A percentile compares a stretch with the other conserved stretches of the same genome.
phyloP scores from a whole-genome alignment of 2,329 filamentous ascomycete species.

The Leptodontidium sp. region DNA sequence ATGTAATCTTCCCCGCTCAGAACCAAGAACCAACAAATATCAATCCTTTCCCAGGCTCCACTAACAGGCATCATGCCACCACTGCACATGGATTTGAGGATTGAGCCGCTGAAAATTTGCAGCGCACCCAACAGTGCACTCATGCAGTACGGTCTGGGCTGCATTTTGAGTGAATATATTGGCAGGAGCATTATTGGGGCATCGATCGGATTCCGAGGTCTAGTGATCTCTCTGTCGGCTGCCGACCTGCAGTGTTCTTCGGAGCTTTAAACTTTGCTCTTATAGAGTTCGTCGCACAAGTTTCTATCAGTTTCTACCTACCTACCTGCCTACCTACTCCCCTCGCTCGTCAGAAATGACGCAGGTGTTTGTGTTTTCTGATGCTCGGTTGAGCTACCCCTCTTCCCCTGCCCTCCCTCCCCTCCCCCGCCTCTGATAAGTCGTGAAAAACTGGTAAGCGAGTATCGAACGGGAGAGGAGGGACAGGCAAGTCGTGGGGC shows the following conservation, averaged over 20 bases:
- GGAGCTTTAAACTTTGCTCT: background rate
- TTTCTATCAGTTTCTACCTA: background rate
- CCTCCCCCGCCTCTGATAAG: slow-evolving; percentile 14
- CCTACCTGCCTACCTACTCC: too few species aligned
- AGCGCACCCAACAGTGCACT: slow-evolving; percentile 1
- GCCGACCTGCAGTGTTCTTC: background rate
- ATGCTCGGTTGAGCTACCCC: background rate
- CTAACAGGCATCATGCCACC: slow-evolving; percentile 9
- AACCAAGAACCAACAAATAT: slow-evolving; percentile 16
- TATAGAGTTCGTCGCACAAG: background rate
- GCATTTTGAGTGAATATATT: background rate
- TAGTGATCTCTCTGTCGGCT: background rate
- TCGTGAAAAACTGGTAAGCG: slow-evolving; percentile 16
- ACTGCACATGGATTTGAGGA: background rate
- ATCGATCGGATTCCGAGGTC: background rate
- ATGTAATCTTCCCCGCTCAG: background rate
- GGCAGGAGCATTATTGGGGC: background rate
- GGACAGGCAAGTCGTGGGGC: background rate
- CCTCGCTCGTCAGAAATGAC: background rate
- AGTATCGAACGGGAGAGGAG: background rate
- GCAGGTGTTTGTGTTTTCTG: background rate
- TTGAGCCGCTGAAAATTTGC: background rate
- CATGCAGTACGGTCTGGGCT: slow-evolving; percentile 1
- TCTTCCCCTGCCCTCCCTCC: background rate
- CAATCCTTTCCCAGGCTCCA: background rate